Evolutionary conservation across 352 stramenopile genomes (phyloP), one percentile per base, ranked within the genome.

Genomic region (Phytophthora niederhauseri): DNA sequence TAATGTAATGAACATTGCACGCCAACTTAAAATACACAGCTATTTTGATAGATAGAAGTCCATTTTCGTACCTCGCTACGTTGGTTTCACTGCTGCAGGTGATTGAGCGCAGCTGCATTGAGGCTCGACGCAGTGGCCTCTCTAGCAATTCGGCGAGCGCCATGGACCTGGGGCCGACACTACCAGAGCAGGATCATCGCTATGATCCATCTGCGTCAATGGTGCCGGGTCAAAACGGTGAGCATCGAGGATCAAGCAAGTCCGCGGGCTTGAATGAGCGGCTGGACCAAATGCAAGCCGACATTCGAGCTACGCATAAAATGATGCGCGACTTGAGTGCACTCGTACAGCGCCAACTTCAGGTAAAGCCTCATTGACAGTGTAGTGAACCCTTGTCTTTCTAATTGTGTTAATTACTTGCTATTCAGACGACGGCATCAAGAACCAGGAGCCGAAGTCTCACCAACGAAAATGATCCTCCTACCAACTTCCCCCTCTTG

Each of bases 261-360:
- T 19, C 55, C 8, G 26, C 6, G 19, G 36, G 6, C 22, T 56
- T 73, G 22, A 28, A 76, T 20, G 48, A 66, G 2, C 64, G 64
- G 15, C 43, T 73, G 12, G 64, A 76, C 11, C 46, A 73, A 28
- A 72, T 75, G 64, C 68, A 75, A 43, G 48, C 46, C 54, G 68
- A 75, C 30, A 72, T 75, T 19, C 68, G 36, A 5, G 43, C 48
- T 20, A 68, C 64, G 4, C 68, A 72, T 43, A 34, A 28, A 43
- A 64, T 75, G 64, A 68, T 75, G 53, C n/a, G 52, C 2, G 68
- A 75, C 6, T 56, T 75, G 59, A 72, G 57, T 45, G 17, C 19
- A 19, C 52, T 75, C 2, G 57, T 75, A 7, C 57, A 62, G 1
- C 68, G 53, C 7, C 68, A 75, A 28, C 52, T 75, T 41, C 43